Percentiles rank a stretch among this genome's conserved stretches.
phyloP scores from a whole-genome alignment of 768 basidiomycete species.

The Lactarius deliciosus region DNA sequence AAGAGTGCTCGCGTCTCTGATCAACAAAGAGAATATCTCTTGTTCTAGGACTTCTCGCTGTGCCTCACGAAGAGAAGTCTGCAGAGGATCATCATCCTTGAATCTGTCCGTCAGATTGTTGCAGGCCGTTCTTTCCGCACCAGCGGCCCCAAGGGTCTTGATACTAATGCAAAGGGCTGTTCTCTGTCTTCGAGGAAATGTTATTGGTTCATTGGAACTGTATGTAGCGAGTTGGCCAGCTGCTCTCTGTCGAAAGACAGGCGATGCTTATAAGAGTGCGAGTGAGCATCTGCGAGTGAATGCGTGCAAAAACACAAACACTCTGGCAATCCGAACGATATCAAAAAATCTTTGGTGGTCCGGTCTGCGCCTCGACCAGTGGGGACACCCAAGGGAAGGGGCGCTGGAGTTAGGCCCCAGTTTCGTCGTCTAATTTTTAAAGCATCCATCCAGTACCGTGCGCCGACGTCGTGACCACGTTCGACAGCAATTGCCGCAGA shows the following conservation, averaged over 20 bases:
- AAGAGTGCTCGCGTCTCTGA: slow-evolving; percentile 72
- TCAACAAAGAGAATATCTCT: slow-evolving; percentile 73
- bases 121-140: slow-evolving; percentile 28
- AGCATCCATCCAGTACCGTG: slow-evolving; percentile 82
- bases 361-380: slow-evolving; percentile 77
- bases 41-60: slow-evolving; percentile 77
- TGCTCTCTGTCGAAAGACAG: slow-evolving; percentile 62
- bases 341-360: slow-evolving; percentile 76
- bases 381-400: slow-evolving; percentile 66
- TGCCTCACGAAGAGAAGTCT: slow-evolving; percentile 53
- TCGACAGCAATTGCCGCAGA: slow-evolving; percentile 69
- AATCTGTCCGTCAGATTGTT: slow-evolving; percentile 4
- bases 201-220: slow-evolving; percentile 33
- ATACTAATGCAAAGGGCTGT: slow-evolving; percentile 65
- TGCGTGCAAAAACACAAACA: slow-evolving; percentile 48
- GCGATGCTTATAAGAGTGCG: slow-evolving; percentile 49
- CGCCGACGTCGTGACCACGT: slow-evolving; percentile 55
- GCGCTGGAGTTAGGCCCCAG: slow-evolving; percentile 80
- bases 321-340: slow-evolving; percentile 80
- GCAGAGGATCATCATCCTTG: slow-evolving; percentile 34
- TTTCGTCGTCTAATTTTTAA: slow-evolving; percentile 72
- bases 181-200: slow-evolving; percentile 54
- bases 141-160: slow-evolving; percentile 37
- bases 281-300: slow-evolving; percentile 19
- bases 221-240: slow-evolving; percentile 64